These are phyloP conservation scores for Bocquillonia castaneifolia DNA, from an alignment of 441 rosid species.

Conservation along the genomic window DNA sequence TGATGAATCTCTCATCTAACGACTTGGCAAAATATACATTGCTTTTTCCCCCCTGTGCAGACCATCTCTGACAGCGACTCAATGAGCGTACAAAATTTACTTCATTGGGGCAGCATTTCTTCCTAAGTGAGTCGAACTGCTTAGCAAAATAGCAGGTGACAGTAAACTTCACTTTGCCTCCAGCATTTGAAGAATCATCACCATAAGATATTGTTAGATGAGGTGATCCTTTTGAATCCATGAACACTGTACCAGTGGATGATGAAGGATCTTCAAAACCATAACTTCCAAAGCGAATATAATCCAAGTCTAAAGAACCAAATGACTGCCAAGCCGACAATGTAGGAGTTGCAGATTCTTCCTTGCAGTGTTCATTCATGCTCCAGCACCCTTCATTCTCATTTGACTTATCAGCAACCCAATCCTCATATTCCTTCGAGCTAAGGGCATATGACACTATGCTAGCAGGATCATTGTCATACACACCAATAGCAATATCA, in stretches of 20 bases:
- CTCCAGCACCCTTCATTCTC: conserved; percentile 41
- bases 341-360: conserved; percentile 45
- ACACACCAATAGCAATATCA: conserved; percentile 71
- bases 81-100: conserved; percentile 76
- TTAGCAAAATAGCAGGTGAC: conserved; percentile 83
- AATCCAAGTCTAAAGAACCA: conserved; percentile 58
- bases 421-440: conserved; percentile 70
- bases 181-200: conserved; percentile 53
- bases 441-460: conserved; percentile 77
- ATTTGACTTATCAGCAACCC: conserved; percentile 47
- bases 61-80: conserved; percentile 84
- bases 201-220: conserved; percentile 65
- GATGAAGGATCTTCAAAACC: conserved; percentile 50
- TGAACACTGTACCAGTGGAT: conserved; percentile 34
- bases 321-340: conserved; percentile 66
- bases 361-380: conserved; percentile 29
- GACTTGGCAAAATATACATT: conserved; percentile 91
- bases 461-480: conserved; percentile 82
- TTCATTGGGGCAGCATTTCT: conserved; percentile 71
- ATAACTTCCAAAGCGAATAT: conserved; percentile 46
- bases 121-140: conserved; percentile 77
- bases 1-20: conserved; percentile 84
- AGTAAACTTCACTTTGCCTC: conserved; percentile 69
- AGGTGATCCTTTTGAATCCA: conserved; percentile 58
- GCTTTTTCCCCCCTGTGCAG: conserved; percentile 95